A percentile compares a stretch with the other conserved stretches of the same genome.
Conservation (phyloP, 1,284 basidiomycete species). For the Coriolopsis trogii region DNA sequence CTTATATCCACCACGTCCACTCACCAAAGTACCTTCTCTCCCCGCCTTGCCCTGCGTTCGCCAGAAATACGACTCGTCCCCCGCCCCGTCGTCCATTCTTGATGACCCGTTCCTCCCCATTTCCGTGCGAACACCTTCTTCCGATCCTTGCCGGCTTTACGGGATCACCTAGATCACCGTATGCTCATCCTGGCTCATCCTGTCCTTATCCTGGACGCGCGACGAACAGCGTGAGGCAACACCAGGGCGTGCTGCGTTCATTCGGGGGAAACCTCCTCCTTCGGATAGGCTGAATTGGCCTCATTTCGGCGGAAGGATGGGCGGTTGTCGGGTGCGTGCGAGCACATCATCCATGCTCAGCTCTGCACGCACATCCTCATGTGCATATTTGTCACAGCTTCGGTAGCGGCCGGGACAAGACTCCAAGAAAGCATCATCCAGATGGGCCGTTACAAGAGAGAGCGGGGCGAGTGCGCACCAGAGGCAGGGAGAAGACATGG, state of each 20-base stretch:
- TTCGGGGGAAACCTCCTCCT: background rate
- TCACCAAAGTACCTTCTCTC: background rate
- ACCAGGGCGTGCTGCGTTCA: slow-evolving; percentile 11
- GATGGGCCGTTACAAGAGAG: too few relatives aligned
- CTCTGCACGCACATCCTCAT: slow-evolving; percentile 9
- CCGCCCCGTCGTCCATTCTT: background rate
- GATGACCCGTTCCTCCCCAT: slow-evolving; percentile 4
- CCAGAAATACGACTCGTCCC: background rate
- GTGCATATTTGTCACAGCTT: too few relatives aligned
- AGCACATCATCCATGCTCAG: slow-evolving; percentile 16
- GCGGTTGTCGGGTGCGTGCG: slow-evolving; percentile 20
- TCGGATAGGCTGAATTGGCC: slow-evolving; percentile 10
- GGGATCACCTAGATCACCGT: slow-evolving; percentile 14
- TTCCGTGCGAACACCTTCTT: slow-evolving; percentile 12
- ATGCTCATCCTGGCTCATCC: slow-evolving; percentile 4
- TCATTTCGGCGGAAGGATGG: slow-evolving; percentile 20
- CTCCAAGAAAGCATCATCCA: too few relatives aligned
- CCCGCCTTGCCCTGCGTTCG: background rate
- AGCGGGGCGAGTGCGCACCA: background rate
- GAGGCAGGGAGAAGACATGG: background rate
- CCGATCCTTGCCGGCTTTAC: slow-evolving; percentile 13
- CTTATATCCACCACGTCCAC: slow-evolving; percentile 13
- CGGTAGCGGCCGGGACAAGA: too few relatives aligned
- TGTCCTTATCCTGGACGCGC: slow-evolving; percentile 1
- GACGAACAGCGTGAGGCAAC: slow-evolving; percentile 1